phyloP scores from a whole-genome alignment of 139 green algal species.

The Chlamydomonas sphaeroides region DNA sequence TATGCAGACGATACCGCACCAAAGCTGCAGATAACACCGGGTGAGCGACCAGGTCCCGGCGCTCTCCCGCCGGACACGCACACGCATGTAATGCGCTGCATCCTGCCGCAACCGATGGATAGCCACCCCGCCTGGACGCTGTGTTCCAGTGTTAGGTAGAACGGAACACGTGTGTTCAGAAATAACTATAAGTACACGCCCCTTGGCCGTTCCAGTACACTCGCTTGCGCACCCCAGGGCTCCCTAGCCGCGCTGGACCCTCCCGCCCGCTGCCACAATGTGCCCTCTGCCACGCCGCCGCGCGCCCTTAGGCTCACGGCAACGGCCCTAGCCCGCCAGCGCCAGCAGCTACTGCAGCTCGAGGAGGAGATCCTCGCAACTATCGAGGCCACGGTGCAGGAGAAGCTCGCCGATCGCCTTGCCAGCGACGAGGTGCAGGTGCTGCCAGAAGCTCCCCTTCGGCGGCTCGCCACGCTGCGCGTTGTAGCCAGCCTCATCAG shows the following conservation, averaged over 20 bases:
- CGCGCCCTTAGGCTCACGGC: neutral
- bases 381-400: conserved; percentile 20
- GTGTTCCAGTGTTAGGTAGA: too few species aligned
- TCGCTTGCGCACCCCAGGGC: neutral
- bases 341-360: conserved; percentile 27
- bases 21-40: conserved; percentile 18
- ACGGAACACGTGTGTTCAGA: too few species aligned
- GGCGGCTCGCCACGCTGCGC: too few species aligned
- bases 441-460: too few species aligned
- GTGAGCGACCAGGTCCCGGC: neutral
- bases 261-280: neutral
- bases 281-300: too few species aligned
- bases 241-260: neutral
- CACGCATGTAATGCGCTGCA: too few species aligned
- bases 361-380: conserved; percentile 35
- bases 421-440: conserved; percentile 38
- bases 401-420: neutral
- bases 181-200: neutral
- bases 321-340: conserved; percentile 13
- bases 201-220: neutral
- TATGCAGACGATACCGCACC: conserved; percentile 26
- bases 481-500: too few species aligned
- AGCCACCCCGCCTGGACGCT: too few species aligned
- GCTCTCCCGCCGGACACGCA: too few species aligned
- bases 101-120: too few species aligned